Evolutionary conservation across 1,139 yeast genomes (phyloP).

Genomic region (Pichia sp.): DNA sequence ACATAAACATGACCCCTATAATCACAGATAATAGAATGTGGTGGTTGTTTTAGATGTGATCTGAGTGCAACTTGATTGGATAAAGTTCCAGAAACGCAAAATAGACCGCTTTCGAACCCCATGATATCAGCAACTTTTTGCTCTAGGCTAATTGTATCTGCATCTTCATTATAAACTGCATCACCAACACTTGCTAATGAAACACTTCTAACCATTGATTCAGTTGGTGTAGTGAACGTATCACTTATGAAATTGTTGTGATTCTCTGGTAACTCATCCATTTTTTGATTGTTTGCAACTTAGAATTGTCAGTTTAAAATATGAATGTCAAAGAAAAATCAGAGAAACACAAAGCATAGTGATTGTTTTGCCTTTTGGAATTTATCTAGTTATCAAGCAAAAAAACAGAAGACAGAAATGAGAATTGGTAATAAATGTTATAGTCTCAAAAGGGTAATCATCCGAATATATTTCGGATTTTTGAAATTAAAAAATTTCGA

Average conservation of each 20-base stretch:
- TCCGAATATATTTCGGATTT: too few relatives aligned
- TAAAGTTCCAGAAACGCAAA: constrained; percentile 85
- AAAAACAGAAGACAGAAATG: too few relatives aligned
- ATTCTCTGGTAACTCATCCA: too few relatives aligned
- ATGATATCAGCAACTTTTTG: constrained; percentile 58
- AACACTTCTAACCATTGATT: constrained; percentile 63
- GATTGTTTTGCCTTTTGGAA: too few relatives aligned
- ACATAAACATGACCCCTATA: constrained; percentile 77
- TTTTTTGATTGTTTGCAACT: too few relatives aligned
- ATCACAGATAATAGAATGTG: constrained; percentile 79
- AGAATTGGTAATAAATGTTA: too few relatives aligned
- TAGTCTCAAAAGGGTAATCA: too few relatives aligned
- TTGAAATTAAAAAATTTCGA: constrained; percentile 14
- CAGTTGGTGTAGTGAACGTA: constrained; percentile 89
- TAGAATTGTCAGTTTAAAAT: too few relatives aligned
- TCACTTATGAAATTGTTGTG: constrained; percentile 62
- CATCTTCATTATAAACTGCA: constrained; percentile 82
- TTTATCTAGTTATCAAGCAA: too few relatives aligned
- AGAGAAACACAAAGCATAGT: too few relatives aligned
- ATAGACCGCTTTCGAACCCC: constrained; percentile 80
- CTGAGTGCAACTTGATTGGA: constrained; percentile 86
- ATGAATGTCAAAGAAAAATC: too few relatives aligned
- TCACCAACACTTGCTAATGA: constrained; percentile 68
- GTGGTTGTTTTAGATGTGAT: constrained; percentile 76
- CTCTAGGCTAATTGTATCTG: constrained; percentile 61